Base-by-base conservation (phyloP, 2,329 filamentous ascomycete species). In the Botryotinia globosa region DNA sequence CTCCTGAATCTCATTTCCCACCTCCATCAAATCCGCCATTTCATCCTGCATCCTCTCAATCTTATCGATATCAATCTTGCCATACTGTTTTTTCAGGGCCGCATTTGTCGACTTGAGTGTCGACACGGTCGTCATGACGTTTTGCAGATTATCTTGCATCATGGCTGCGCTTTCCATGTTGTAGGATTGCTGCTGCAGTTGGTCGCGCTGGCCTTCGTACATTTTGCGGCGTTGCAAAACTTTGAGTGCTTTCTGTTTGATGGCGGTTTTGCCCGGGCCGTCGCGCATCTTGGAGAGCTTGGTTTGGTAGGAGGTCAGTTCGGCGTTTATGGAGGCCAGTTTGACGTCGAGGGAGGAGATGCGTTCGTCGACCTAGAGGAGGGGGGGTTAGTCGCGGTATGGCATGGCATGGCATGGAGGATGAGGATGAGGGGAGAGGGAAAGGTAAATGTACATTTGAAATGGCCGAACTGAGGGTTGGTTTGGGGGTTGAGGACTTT, bases 121-220 rank as follows among this genome's bases (percentile, higher is more conserved):
- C 95, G 62, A 66, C 20, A 98, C 94, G 42, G 96, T 98, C 29
- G 94, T 97, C 94, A 98, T 98, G 75, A 96, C 95, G 83, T 98
- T 98, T 83, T 97, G 96, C 70, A 99, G 88, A 81, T 98, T 98
- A 84, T 98, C 95, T 85, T 97, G 94, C 95, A 98, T 98, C 88
- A 94, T 97, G 81, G 92, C 92, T 4, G 95, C 94, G 84, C 98
- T 94, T 84, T 98, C 94, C 94, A 99, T 98, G 84, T 98, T 98
- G 94, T 94, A 98, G 34, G 93, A 93, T 84, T 99, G 96, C 76
- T 91, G 88, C 83, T 97, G 92, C 71, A 98, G 90, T 84, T 98
- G 94, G 80, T 98, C 94, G 76, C 95, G 93, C 83, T 98, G 94
- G 5, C 89, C 87, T 84, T 99, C 96, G 89, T 97, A 97, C 83